These are phyloP conservation scores for Phytophthora palmivora DNA, from an alignment of 352 stramenopile genomes.

Conservation along the genomic window DNA sequence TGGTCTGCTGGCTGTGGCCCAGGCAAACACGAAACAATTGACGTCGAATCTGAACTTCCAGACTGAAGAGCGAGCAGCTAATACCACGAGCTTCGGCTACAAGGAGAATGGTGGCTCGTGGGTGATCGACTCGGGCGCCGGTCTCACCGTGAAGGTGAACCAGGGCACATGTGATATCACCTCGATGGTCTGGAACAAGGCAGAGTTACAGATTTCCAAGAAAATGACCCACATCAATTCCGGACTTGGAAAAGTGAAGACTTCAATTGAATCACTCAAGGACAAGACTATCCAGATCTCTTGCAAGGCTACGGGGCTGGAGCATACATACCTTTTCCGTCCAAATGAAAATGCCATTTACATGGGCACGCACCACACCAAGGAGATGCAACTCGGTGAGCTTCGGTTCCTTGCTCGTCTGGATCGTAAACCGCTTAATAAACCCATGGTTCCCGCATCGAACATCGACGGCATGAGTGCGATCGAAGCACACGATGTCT, in stretches of 20 bases:
- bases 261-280: conserved; percentile 41
- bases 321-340: too few species aligned
- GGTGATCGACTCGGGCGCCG: too few species aligned
- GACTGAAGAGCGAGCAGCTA: too few species aligned
- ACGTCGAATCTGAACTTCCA: conserved; percentile 36
- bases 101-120: too few species aligned
- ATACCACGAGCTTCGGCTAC: too few species aligned
- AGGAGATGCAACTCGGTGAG: conserved; percentile 43
- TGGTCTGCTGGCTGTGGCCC: conserved; percentile 12
- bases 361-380: conserved; percentile 57
- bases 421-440: conserved; percentile 39
- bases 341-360: too few species aligned
- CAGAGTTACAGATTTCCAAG: conserved; percentile 55
- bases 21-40: conserved; percentile 29
- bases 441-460: conserved; percentile 38
- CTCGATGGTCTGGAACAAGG: too few species aligned
- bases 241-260: conserved; percentile 47
- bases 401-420: conserved; percentile 60
- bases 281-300: conserved; percentile 55
- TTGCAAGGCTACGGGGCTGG: conserved; percentile 41
- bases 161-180: too few species aligned
- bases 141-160: too few species aligned
- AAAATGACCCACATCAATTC: conserved; percentile 65
- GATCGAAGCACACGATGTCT: conserved; percentile 58
- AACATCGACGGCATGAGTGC: conserved; percentile 45